Percentiles rank a stretch among this genome's conserved stretches.
phyloP scores from a whole-genome alignment of 1,284 basidiomycete genomes.

The Malassezia sympodialis region DNA sequence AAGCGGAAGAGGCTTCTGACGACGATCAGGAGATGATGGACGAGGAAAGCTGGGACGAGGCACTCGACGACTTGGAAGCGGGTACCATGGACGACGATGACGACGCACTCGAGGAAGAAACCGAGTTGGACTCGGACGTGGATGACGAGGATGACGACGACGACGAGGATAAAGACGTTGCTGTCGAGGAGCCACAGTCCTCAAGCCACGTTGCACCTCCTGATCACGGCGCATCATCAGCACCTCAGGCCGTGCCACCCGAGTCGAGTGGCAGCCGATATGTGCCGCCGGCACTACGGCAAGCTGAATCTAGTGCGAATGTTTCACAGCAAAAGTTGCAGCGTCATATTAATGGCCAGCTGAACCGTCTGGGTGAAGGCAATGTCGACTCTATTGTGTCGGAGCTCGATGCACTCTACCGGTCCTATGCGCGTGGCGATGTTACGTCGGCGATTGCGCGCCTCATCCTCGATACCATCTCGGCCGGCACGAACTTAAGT shows the following conservation, averaged over 20 bases:
- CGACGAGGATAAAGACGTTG: background rate
- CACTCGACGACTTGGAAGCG: conserved; percentile 8
- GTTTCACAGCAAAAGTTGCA: conserved; percentile 58
- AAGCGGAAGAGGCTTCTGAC: conserved; percentile 5
- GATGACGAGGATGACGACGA: conserved; percentile 21
- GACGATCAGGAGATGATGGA: background rate
- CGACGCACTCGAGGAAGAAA: background rate
- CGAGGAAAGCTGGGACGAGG: conserved; percentile 2
- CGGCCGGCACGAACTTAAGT: conserved; percentile 68
- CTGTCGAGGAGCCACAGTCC: background rate
- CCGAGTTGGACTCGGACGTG: background rate
- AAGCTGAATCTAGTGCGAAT: conserved; percentile 49
- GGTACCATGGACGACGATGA: background rate
- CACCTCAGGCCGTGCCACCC: background rate
- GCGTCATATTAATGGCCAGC: conserved; percentile 71
- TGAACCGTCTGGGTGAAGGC: conserved; percentile 78
- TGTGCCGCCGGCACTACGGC: conserved; percentile 53
- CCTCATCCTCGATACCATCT: conserved; percentile 71
- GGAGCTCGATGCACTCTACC: conserved; percentile 67
- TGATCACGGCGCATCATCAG: background rate
- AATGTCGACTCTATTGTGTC: conserved; percentile 73
- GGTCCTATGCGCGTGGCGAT: conserved; percentile 68
- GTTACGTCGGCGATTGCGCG: conserved; percentile 70
- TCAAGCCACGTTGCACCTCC: background rate
- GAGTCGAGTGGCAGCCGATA: conserved; percentile 35